phyloP scores from a whole-genome alignment of 805 yeast genomes.

The Sporopachydermia quercuum region DNA sequence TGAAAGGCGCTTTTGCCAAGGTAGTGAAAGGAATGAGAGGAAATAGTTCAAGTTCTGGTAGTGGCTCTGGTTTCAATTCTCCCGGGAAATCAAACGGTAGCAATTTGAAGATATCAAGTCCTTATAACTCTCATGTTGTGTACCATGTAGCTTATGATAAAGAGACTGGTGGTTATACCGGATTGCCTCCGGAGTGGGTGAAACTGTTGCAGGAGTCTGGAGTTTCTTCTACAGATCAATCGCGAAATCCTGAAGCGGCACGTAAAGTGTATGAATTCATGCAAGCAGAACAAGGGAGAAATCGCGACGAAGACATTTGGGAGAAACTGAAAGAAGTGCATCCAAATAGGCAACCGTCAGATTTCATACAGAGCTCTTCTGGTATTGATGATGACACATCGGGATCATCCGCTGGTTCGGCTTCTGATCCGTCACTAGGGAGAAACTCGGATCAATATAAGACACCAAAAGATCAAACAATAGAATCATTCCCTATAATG shows the following conservation, averaged over 20 bases:
- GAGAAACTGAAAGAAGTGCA: neutral
- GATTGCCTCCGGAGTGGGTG: slow-evolving; percentile 81
- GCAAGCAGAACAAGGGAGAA: neutral
- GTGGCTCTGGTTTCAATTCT: neutral
- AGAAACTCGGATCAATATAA: neutral
- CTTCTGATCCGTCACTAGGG: neutral
- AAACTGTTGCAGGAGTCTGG: slow-evolving; percentile 61
- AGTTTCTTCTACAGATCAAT: slow-evolving; percentile 62
- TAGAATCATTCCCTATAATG: neutral
- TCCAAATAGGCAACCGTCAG: neutral
- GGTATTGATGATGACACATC: neutral
- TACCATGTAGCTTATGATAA: slow-evolving; percentile 79
- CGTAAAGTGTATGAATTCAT: slow-evolving; percentile 72
- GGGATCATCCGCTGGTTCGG: neutral
- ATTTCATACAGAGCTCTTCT: neutral
- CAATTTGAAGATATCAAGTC: neutral
- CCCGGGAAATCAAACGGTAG: neutral
- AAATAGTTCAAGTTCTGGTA: neutral
- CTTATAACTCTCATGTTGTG: neutral
- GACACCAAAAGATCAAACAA: neutral
- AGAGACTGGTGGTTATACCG: slow-evolving; percentile 75
- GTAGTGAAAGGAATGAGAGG: neutral
- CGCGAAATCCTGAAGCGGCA: slow-evolving; percentile 74
- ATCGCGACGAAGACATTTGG: neutral
- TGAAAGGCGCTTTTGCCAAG: neutral